Evolutionary conservation across 1,284 basidiomycete species (phyloP), one percentile per base, ranked within the genome.

Genomic region (Violaceomyces palustris): DNA sequence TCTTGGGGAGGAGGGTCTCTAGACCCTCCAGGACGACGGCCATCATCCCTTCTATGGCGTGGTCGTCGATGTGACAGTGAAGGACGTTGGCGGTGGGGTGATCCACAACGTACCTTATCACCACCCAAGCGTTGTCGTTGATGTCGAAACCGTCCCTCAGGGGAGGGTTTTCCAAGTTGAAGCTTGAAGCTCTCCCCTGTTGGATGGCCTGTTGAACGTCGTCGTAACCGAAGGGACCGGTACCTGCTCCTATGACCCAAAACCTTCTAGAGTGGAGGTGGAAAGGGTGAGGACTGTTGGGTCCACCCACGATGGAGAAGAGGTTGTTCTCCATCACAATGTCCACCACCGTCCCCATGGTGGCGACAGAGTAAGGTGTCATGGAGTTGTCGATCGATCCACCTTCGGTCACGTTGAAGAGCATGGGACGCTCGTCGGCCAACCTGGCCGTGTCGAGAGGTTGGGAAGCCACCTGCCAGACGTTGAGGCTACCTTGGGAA

Each of bases 41-140:
- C n/a, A 51, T 51, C 59, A 61, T 61, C 10, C 59, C 59, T 33
- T 61, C 50, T 24, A 61, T 58, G 28, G 40, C 45, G 28, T 61
- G 59, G 33, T 61, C 54, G 31, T 58, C 54, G 12, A 61, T 61
- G 35, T 61, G 59, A 19, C 59, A 61, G 38, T 61, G 59, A 2
- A 61, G 41, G 24, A 61, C 51, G 43, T 57, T 58, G 44, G 59
- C 54, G 3, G 54, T 54, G 1, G 50, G 45, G 18, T 58, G 58
- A 34, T 56, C 59, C 5, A 48, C 57, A 3, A 49, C 25, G 40
- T 60, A 60, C 26, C 57, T 48, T 12, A 60, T 60, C 22, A 45
- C 57, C 17, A 55, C 52, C 57, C 57, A 60, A n/a, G 49, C 43
- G 31, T 61, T 51, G 25, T 43, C 37, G n/a, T 50, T 43, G 10